Conservation (phyloP, 257 asterid species). For the Leptodermis oblonga region DNA sequence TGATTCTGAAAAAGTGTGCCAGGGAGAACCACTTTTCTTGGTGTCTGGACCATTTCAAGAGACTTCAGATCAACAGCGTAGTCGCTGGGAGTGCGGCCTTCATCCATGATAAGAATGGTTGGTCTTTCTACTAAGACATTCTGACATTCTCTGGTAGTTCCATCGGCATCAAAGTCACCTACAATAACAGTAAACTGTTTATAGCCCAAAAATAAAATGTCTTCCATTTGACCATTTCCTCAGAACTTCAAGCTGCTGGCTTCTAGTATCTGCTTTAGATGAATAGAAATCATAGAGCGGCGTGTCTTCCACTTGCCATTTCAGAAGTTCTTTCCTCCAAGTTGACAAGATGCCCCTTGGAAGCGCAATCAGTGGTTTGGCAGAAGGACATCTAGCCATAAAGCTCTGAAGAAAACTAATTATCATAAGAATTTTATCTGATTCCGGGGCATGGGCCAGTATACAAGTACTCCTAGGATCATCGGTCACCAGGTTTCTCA, state of each 20-base stretch:
- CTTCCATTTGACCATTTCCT: conserved; percentile 58
- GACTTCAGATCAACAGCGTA: conserved; percentile 78
- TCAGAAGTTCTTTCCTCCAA: conserved; percentile 68
- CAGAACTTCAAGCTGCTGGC: conserved; percentile 67
- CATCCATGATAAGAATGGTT: conserved; percentile 72
- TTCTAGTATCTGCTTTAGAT: conserved; percentile 67
- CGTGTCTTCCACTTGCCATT: conserved; percentile 92
- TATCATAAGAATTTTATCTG: conserved; percentile 84
- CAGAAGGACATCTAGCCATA: conserved; percentile 76
- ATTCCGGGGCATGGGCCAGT: conserved; percentile 94
- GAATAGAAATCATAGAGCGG: conserved; percentile 78
- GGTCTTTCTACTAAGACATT: conserved; percentile 57
- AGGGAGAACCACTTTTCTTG: conserved; percentile 82
- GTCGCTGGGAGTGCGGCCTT: conserved; percentile 88
- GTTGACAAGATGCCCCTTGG: conserved; percentile 74
- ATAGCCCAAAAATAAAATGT: conserved; percentile 66
- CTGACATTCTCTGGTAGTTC: conserved; percentile 51
- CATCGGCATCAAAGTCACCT: conserved; percentile 45
- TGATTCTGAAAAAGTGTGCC: conserved; percentile 95
- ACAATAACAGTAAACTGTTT: conserved; percentile 69
- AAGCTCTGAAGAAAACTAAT: conserved; percentile 88
- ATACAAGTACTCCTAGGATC: conserved; percentile 91
- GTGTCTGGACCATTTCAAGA: conserved; percentile 75
- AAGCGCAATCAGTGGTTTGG: conserved; percentile 83
- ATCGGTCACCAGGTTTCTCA: conserved; percentile 68